Evolutionary conservation across 441 rosid genomes (phyloP).

Genomic region (Euphorbia corollata): DNA sequence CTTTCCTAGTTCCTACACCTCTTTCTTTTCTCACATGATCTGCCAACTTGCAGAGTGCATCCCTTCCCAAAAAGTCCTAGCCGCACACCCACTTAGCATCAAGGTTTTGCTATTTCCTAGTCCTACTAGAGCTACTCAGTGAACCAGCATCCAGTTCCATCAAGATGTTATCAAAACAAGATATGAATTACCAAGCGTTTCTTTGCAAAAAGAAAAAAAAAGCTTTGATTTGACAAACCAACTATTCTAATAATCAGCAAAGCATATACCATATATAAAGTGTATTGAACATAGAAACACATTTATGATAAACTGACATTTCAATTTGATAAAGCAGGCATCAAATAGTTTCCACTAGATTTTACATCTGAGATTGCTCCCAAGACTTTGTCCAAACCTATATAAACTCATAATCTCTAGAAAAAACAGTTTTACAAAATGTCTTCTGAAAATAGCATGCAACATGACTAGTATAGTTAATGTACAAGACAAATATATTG

Average conservation of each 20-base stretch:
- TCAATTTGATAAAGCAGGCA: neutral
- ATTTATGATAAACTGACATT: neutral
- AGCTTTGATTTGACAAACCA: neutral
- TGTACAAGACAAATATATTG: neutral
- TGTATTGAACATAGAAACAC: neutral
- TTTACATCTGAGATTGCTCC: neutral
- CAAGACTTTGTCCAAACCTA: neutral
- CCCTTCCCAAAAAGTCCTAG: neutral
- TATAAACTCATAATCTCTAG: neutral
- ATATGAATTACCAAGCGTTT: neutral
- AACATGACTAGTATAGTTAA: constrained; percentile 1
- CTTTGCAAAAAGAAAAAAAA: too few relatives aligned
- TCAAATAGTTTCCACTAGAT: neutral
- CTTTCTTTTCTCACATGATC: too few relatives aligned
- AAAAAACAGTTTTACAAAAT: neutral
- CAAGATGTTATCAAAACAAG: neutral
- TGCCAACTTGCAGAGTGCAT: too few relatives aligned
- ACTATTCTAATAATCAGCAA: neutral
- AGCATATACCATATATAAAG: neutral
- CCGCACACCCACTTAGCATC: neutral
- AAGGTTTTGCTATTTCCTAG: neutral
- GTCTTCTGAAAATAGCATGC: constrained; percentile 1
- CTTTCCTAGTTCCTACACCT: neutral
- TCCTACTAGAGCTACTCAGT: neutral
- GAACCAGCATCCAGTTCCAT: neutral